Evolutionary conservation across 352 stramenopile genomes (phyloP).

Genomic region (Phytophthora sp.): DNA sequence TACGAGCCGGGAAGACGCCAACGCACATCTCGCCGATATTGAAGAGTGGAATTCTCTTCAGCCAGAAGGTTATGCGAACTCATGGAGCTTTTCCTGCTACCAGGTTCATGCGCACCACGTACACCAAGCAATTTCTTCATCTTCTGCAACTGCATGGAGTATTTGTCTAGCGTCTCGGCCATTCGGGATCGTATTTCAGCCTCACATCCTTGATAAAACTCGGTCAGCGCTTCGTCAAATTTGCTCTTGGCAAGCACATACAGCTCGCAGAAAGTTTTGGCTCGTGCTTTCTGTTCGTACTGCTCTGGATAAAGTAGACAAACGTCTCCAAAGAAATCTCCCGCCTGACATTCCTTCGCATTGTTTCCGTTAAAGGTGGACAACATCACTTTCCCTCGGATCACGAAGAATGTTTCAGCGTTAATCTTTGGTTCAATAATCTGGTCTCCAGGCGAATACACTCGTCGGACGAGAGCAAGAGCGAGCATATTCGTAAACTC

Average conservation of each 20-base stretch:
- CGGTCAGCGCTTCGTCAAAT: slow-evolving; percentile 60
- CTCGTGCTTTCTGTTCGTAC: slow-evolving; percentile 68
- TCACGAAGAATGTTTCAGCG: slow-evolving; percentile 75
- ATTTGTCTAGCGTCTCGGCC: slow-evolving; percentile 56
- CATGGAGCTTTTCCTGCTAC: slow-evolving; percentile 13
- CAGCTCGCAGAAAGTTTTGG: slow-evolving; percentile 83
- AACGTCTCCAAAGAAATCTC: slow-evolving; percentile 68
- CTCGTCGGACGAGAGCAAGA: slow-evolving; percentile 50
- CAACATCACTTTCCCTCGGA: slow-evolving; percentile 58
- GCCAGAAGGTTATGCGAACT: slow-evolving; percentile 10
- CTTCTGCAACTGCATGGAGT: slow-evolving; percentile 67
- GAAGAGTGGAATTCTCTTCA: neutral
- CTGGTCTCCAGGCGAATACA: slow-evolving; percentile 62
- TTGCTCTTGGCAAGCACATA: slow-evolving; percentile 71
- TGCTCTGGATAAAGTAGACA: slow-evolving; percentile 59
- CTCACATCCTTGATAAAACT: slow-evolving; percentile 60
- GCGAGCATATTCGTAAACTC: slow-evolving; percentile 73
- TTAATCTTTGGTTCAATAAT: slow-evolving; percentile 80
- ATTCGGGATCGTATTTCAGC: slow-evolving; percentile 41
- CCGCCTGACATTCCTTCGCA: slow-evolving; percentile 53
- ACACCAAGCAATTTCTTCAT: slow-evolving; percentile 77
- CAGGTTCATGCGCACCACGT: slow-evolving; percentile 22
- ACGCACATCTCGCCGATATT: neutral
- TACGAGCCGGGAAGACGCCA: slow-evolving; percentile 56
- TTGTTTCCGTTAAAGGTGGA: slow-evolving; percentile 50